These are phyloP conservation scores for Lipomyces starkeyi DNA, from an alignment of 805 yeast genomes.

Conservation along the genomic window DNA sequence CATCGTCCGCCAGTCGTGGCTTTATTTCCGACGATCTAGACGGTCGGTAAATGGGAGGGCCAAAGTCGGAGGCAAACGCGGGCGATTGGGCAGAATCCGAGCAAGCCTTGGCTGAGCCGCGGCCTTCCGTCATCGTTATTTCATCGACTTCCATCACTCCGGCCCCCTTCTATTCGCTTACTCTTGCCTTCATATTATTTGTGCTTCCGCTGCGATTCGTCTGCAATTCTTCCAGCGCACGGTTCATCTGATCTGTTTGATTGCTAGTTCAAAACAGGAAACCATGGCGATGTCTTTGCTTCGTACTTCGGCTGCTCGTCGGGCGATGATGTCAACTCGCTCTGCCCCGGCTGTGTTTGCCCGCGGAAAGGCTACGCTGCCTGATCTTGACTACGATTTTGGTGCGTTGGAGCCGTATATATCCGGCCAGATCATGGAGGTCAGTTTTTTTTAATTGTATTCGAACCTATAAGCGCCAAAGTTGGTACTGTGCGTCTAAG, in stretches of 20 bases:
- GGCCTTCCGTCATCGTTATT: background rate
- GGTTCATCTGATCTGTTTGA: background rate
- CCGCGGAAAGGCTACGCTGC: constrained; percentile 56
- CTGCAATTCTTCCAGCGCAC: background rate
- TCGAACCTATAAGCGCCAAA: background rate
- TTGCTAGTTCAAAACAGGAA: background rate
- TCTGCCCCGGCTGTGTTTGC: constrained; percentile 12
- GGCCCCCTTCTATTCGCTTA: no score
- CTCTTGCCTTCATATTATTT: no score
- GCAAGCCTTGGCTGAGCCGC: background rate
- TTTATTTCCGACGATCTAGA: background rate
- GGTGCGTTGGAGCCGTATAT: constrained; percentile 86
- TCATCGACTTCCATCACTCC: background rate
- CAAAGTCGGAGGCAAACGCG: background rate
- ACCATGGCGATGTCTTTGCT: constrained; percentile 19
- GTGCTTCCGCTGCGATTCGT: background rate
- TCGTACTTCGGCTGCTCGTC: constrained; percentile 22
- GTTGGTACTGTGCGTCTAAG: no score
- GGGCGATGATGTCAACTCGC: constrained; percentile 20
- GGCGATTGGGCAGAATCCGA: background rate
- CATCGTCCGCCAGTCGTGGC: background rate
- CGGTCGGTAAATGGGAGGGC: background rate
- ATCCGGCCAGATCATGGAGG: constrained; percentile 80
- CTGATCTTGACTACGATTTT: constrained; percentile 82
- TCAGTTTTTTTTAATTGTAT: background rate